These are phyloP conservation scores for Cutaneotrichosporon dermatis DNA, from an alignment of 1,284 basidiomycete genomes.

Conservation along the genomic window DNA sequence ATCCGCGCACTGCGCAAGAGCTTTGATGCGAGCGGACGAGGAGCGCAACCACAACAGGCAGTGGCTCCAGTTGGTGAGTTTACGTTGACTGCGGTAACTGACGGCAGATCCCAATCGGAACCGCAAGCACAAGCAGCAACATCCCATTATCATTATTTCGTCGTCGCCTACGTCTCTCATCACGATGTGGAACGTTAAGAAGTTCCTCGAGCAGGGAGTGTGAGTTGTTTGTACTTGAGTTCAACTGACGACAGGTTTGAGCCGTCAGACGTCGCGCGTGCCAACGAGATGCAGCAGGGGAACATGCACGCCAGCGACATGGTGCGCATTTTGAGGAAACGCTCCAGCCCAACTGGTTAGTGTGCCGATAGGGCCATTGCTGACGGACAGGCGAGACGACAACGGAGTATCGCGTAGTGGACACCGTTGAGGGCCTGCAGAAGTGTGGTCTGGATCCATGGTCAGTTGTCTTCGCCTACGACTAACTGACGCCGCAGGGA, in stretches of 20 bases:
- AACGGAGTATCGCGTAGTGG: constrained; percentile 72
- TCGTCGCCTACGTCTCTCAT: constrained; percentile 91
- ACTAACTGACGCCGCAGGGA: constrained; percentile 53
- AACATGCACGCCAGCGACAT: constrained; percentile 76
- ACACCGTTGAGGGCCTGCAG: constrained; percentile 82
- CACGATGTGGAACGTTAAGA: constrained; percentile 96
- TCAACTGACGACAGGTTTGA: constrained; percentile 59
- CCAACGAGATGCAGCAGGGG: constrained; percentile 52
- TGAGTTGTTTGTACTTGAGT: constrained; percentile 49
- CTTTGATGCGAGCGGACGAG: constrained; percentile 22
- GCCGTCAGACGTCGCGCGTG: constrained; percentile 66
- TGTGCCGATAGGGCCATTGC: neutral
- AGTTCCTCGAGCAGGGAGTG: constrained; percentile 83
- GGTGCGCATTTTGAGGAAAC: constrained; percentile 72
- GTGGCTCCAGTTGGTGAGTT: constrained; percentile 7
- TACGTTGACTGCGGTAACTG: neutral
- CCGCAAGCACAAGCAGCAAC: constrained; percentile 46
- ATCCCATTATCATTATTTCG: constrained; percentile 94
- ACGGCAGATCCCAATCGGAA: constrained; percentile 33
- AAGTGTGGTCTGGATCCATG: constrained; percentile 89
- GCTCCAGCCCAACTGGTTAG: constrained; percentile 46
- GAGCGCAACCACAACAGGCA: constrained; percentile 7
- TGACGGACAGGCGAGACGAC: constrained; percentile 38
- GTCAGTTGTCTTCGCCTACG: constrained; percentile 44
- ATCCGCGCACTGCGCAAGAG: constrained; percentile 37